Evolutionary conservation across 768 basidiomycete genomes (phyloP).

Genomic region (Melanogaster broomeanus): DNA sequence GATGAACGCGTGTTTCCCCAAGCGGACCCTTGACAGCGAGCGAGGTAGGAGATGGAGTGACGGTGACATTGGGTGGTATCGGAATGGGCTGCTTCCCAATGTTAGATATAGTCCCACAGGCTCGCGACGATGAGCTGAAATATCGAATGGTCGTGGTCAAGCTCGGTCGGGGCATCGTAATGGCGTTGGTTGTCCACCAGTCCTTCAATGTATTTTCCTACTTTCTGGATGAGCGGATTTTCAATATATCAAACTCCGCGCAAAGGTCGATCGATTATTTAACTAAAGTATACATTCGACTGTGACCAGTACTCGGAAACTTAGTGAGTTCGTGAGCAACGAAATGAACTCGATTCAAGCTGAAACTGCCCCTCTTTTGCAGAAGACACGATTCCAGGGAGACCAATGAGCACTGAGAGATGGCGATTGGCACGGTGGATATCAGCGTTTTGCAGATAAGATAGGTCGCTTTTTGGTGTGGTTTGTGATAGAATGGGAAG

Average conservation of each 20-base stretch:
- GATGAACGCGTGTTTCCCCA: conserved; percentile 48
- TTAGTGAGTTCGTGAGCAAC: too few species aligned
- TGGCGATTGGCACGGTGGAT: too few species aligned
- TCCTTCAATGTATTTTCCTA: background rate
- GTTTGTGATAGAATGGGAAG: too few species aligned
- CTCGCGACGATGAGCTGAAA: conserved; percentile 52
- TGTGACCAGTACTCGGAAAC: too few species aligned
- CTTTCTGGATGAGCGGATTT: background rate
- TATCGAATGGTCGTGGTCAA: conserved; percentile 28
- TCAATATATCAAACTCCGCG: background rate
- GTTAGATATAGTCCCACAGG: conserved; percentile 54
- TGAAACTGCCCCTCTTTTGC: too few species aligned
- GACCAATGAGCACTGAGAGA: too few species aligned
- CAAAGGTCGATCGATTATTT: too few species aligned
- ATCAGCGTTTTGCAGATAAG: too few species aligned
- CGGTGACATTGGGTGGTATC: conserved; percentile 49
- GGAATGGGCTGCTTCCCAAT: conserved; percentile 62
- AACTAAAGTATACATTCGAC: too few species aligned
- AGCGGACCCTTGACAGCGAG: conserved; percentile 62
- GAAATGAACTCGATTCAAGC: too few species aligned
- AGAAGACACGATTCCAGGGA: too few species aligned
- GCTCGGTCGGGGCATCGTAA: conserved; percentile 17
- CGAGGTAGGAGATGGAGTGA: conserved; percentile 36
- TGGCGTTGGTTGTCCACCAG: background rate
- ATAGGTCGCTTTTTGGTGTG: too few species aligned